Base-by-base conservation (phyloP, 1,284 basidiomycete genomes). In the Irpex rosettiformis region DNA sequence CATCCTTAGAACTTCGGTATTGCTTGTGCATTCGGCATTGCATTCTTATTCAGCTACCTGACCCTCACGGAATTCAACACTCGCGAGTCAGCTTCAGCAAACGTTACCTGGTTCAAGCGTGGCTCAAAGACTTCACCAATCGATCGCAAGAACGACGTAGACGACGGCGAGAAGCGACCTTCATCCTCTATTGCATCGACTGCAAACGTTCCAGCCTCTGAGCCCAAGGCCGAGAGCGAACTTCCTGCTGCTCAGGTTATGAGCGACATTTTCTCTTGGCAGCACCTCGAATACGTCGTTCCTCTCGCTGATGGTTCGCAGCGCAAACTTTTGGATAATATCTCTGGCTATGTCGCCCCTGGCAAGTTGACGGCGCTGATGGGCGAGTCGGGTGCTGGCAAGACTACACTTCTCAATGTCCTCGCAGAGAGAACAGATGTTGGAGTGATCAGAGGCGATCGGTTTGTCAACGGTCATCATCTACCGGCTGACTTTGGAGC, bases 371-470 rank as follows among this genome's bases (percentile, higher is more conserved):
- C 85, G 0, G 88, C 83, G 25, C 75, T 90, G 51, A 94, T 94
- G 77, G 86, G 93, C 27, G 89, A 89, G 58, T 91, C 89, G 16
- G 94, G 94, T 47, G 86, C 88, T 1, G 88, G 87, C 27, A 90
- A 91, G 81, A 93, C 90, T 0, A 93, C 89, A 0, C 74, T 94
- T 0, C 77, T 96, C 53, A 93, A 96, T 69, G 92, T 91, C 1
- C 77, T 96, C 4, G 93, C 94, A 0, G 82, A 90, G 60, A 86
- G 93, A 11, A 83, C 84, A n/a, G 81, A 79, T 16, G 84, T 81
- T 57, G 94, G 94, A 22, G 81, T 93, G 16, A 81, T 96, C 49
- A 79, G 78, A 1, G 94, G 94, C 0, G 84, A 92, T 52, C 81
- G 86, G 54, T 81, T 93, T 53, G 88, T 96, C 64, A 88, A 93